Evolutionary conservation across 139 green algal species (phyloP), one percentile per base, ranked within the genome.

Genomic region (Chlorella sp.): DNA sequence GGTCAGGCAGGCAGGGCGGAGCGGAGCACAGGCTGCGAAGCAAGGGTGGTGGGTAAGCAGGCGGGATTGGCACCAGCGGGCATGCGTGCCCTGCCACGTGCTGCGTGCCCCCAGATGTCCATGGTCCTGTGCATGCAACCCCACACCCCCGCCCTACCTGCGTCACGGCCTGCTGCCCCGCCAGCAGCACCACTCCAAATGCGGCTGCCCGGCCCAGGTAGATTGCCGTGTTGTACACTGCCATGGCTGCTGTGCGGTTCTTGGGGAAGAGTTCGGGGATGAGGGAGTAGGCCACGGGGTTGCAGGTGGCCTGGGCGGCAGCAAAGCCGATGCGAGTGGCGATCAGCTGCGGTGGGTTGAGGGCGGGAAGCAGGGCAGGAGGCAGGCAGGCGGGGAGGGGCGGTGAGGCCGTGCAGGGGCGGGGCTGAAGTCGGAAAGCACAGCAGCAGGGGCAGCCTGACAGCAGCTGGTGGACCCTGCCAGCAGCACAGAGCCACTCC

Each of bases 191-290:
- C 3, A 93, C 90, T 21, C 88, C 93, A 89, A 97, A 98, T 9
- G 93, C 95, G 32, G 98, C 90, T 2, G 96, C 96, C 0, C 97
- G 94, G 1, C 97, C 97, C 12, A 96, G 84, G 87, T 99, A 98
- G 89, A 99, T 96, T 48, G 97, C 94, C 11, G 91, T 95, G 92
- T 99, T 98, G 93, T 98, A 99, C 57, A 94, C 81, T 1, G 96
- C 93, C 83, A 99, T 94, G 57, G 97, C 97, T 12, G 94, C 96
- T 19, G 94, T 96, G 37, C 95, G 93, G 85, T 96, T 93, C 19
- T 92, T 89, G 1, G 96, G 97, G 87, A 99, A 99, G 2, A 99
- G 93, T 86, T 99, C 97, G 0, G 96, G 96, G 83, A 99, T 98
- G 40, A 98, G 87, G 42, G 71, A 90, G 89, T 95, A 96, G 90